Base-by-base conservation (phyloP, 2,329 filamentous ascomycete species). In the Pyrenophora graminea region DNA sequence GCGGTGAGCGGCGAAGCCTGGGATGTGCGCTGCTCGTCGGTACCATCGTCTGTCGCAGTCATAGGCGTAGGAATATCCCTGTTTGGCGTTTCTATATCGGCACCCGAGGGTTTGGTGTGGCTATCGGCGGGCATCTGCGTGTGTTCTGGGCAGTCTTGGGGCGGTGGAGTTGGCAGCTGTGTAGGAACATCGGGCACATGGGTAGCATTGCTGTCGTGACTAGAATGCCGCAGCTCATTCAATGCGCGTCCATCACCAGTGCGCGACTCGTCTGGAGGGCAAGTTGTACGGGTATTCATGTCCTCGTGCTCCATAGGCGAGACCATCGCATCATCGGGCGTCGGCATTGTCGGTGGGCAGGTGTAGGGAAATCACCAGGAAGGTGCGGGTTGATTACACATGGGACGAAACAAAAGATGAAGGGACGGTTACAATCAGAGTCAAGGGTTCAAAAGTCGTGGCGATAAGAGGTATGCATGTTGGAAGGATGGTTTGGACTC, bases 191-290 rank as follows among this genome's bases (percentile, higher is more conserved):
- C 39, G 40, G 55, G 44, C 38, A 51, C 52, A 39, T 49, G 45
- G 23, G 56, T 51, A 39, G 51, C 59, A 59, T 64, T 48, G 50
- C 54, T 48, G 21, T 55, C 53, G 52, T 50, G 33, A 40, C 39
- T 56, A 13, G 50, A 43, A 12, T 48, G 39, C n/a, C 62, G 49
- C 62, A 67, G 34, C 59, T 59, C 39, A 68, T 69, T 56, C 65
- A 75, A 45, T 67, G 67, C 64, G 67, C 67, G 48, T 56, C 56
- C 33, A 25, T 59, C 42, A 42, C 55, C 54, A 17, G 56, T 61
- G 56, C 67, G 70, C 64, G 57, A 53, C 30, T 72, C 69, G 25
- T 82, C 79, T 34, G 79, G 79, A n/a, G 79, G 79, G 68, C 79
- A 81, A 54, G 77, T 77, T 44, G 75, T 69, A 64, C 73, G 79